Base-by-base conservation (phyloP, 352 stramenopile genomes). In the Pythium pyrilobum region DNA sequence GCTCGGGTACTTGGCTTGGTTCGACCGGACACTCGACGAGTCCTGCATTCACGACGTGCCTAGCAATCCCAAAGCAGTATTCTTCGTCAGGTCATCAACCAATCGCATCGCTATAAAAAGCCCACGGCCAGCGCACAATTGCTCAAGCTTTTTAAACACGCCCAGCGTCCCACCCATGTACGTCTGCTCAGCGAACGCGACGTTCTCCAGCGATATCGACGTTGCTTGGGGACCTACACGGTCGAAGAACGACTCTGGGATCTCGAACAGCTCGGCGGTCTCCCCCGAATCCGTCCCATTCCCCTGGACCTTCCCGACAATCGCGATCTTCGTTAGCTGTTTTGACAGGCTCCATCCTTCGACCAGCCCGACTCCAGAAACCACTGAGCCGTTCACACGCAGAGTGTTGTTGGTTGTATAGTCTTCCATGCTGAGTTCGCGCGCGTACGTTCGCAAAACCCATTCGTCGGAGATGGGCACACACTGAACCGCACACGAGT, bases 401-500 rank as follows among this genome's bases (percentile, higher is more conserved):
- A 41, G 21, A 15, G 7, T 38, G 27, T 33, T 8, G 42, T 49
- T 49, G 16, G 25, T 25, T 16, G 6, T 18, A 4, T 23, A 15
- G 21, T 21, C 4, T 40, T 40, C 34, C 7, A 40, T 16, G 34
- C 11, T 8, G 12, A 16, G n/a, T 16, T 46, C 13, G 40, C 40
- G 13, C 4, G 24, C 16, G 25, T 24, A 7, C 4, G 23, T 25
- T 9, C 24, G 15, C 1, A 45, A 9, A 5, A 23, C n/a, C 45
- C 45, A 52, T 18, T 5, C 4, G 2, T n/a, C 23, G 12, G 23
- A 21, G 6, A 12, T 32, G 3, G 45, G 5, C 2, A 42, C 2
- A 18, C 48, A 56, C 48, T 39, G 18, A 18, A 56, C 20, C 20
- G 23, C 34, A 18, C 48, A 48, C 20, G 48, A 1, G 37, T 56